Base-by-base conservation (phyloP, 2,329 filamentous ascomycete species). In the Emergomyces pasteurianus region DNA sequence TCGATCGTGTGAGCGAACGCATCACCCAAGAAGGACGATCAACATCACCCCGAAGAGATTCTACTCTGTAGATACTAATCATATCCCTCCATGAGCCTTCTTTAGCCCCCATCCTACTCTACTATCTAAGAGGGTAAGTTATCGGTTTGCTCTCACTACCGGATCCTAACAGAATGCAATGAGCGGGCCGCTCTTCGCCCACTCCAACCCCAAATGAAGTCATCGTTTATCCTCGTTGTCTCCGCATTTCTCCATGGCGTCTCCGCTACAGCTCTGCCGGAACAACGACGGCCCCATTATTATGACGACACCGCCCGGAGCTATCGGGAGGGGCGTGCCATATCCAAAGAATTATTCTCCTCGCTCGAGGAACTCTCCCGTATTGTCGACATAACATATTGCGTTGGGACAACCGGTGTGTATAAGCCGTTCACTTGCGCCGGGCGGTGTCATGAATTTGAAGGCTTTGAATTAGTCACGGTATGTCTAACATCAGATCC, bases 351-450 rank as follows among this genome's bases (percentile, higher is more conserved):
- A 28, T 81, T 96, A 63, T 97, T 95, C 75, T 78, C 83, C 62
- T 86, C 89, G 21, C 84, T 99, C 16, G 91, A 96, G 74, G 89
- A 95, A 69, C 80, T 92, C 60, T 85, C 92, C n/a, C 86, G 92
- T 59, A 82, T 97, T 31, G 92, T 96, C 64, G 94, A 99, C 72
- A 94, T 97, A 62, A 80, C 90, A 55, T 97, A 97, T 76, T 99
- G 94, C 73, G 89, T 97, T 62, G 91, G 92, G 63, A 86, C 83
- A 5, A 87, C 88, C 0, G 94, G 92, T 46, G 86, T 99, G 63
- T 80, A 81, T 57, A 85, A 86, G 66, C 94, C 94, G 0, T 99
- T 99, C 73, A 77, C 81, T 38, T 99, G 94, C 74, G 82, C 86
- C 16, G 94, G 89, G 62, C 88, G 89, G 65, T 99, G 94, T 75